Base-by-base conservation (phyloP, 2,329 filamentous ascomycete genomes). In the Pleomassaria siparia region DNA sequence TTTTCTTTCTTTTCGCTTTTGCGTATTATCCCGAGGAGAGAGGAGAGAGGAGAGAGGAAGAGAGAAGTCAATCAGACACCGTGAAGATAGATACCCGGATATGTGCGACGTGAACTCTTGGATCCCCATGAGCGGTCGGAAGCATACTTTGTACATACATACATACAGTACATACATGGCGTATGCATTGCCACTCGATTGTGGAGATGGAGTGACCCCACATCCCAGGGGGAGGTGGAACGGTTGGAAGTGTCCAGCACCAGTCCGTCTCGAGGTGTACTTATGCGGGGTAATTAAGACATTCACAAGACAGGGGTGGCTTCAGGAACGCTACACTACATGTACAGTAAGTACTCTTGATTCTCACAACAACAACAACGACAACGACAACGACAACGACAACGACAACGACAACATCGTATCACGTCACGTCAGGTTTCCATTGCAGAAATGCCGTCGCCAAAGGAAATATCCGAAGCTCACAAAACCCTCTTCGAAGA, bases 401-500 rank as follows among this genome's bases (percentile, higher is more conserved):
- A n/a, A n/a, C n/a, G n/a, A n/a, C n/a, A n/a, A n/a, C n/a, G n/a
- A n/a, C n/a, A 18, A 35, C 16, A 32, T 32, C 12, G 4, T 13
- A 35, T 11, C 32, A 16, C 5, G 4, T 20, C 32, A n/a, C n/a
- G n/a, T n/a, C n/a, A n/a, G n/a, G n/a, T n/a, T n/a, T n/a, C n/a
- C n/a, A n/a, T n/a, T n/a, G n/a, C n/a, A n/a, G n/a, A n/a, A 35
- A 32, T 40, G 43, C 18, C 43, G 9, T 46, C 43, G 7, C 12
- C 29, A 15, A 40, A 39, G 18, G 24, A 16, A 4, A 32, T 48
- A 16, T 18, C 28, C n/a, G 39, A 47, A 15, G 29, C 35, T 1
- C 54, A 58, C 41, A 54, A 53, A 26, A 48, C 43, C 3, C 50
- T 57, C 15, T 59, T 56, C 15, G 47, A 55, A 2, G 44, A 46